phyloP scores from a whole-genome alignment of 345 rosid species.

The Aethionema arabicum region DNA sequence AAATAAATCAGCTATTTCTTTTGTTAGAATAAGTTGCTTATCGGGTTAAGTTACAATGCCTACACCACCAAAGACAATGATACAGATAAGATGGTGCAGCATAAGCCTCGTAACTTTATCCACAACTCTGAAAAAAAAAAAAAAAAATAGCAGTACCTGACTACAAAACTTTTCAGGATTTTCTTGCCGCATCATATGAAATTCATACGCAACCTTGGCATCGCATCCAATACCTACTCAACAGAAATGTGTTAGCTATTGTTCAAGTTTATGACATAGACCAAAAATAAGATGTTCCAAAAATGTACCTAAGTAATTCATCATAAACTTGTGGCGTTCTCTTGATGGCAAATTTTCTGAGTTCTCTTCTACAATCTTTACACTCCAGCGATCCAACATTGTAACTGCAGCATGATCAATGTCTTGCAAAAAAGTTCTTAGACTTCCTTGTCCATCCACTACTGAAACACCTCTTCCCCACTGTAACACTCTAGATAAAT shows the following conservation, averaged over 20 bases:
- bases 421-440: constrained; percentile 63
- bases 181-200: constrained; percentile 75
- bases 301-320: constrained; percentile 72
- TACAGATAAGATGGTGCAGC: not conserved
- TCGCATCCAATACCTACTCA: constrained; percentile 79
- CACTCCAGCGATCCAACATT: constrained; percentile 84
- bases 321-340: constrained; percentile 65
- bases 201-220: constrained; percentile 86
- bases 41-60: constrained; percentile 1
- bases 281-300: constrained; percentile 2
- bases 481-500: constrained; percentile 72
- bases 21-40: not conserved
- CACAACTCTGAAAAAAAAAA: not conserved
- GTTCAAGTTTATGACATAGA: constrained; percentile 21
- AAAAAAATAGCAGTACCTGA: constrained; percentile 47
- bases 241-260: constrained; percentile 28
- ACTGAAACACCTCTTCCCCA: constrained; percentile 81
- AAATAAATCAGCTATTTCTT: constrained; percentile 24
- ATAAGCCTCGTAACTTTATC: too few relatives aligned
- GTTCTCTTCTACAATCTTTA: constrained; percentile 53
- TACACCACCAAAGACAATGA: constrained; percentile 6
- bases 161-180: constrained; percentile 78
- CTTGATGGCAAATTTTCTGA: constrained; percentile 33
- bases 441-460: constrained; percentile 66
- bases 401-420: constrained; percentile 79